These are phyloP conservation scores for Heterotrichella gracilis DNA, from an alignment of 352 stramenopile genomes.

Conservation along the genomic window DNA sequence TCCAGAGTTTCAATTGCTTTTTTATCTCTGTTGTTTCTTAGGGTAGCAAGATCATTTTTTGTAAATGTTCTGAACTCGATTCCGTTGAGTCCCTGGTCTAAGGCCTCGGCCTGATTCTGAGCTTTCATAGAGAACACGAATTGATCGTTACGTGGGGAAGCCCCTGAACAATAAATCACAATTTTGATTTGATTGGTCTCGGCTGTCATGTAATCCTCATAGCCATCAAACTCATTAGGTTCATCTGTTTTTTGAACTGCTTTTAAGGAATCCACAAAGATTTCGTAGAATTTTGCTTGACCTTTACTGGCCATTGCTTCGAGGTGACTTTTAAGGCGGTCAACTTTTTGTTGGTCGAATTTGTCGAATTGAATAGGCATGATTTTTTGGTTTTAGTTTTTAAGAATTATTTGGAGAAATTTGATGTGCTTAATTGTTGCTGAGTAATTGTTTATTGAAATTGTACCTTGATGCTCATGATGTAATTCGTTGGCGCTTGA, in stretches of 20 bases:
- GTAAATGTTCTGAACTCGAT: background rate
- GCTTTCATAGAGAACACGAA: background rate
- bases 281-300: conserved; percentile 2
- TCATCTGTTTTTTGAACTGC: background rate
- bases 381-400: background rate
- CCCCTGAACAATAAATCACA: background rate
- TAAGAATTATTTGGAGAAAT: background rate
- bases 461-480: background rate
- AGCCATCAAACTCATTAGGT: background rate
- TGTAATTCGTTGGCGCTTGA: background rate
- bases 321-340: background rate
- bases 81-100: background rate
- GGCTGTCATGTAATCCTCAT: background rate
- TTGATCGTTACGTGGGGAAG: background rate
- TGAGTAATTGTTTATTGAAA: background rate
- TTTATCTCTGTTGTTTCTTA: background rate
- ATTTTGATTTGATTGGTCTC: background rate
- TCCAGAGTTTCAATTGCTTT: background rate
- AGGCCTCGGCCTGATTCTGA: background rate
- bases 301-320: background rate
- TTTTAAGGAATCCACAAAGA: background rate
- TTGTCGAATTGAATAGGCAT: background rate
- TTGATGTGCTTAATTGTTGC: background rate
- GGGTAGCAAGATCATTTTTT: background rate
- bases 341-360: background rate